A percentile compares a stretch with the other conserved stretches of the same genome.
Conservation (phyloP, 148 eudicot species). For the Rhododendron kiyosumense region DNA sequence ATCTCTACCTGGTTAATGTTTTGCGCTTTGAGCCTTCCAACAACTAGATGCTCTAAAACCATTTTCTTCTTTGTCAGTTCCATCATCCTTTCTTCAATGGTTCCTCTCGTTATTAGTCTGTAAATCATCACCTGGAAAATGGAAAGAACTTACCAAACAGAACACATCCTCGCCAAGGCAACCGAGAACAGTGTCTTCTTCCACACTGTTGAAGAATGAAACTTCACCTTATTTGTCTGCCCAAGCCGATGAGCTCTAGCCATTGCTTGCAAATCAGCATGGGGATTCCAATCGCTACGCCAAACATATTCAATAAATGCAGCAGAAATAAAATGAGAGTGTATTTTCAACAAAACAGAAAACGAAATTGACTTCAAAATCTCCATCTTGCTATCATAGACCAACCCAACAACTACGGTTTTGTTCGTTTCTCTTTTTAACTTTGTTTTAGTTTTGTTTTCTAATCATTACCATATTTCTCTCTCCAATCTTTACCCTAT, state of each 20-base stretch:
- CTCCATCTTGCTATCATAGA: not conserved
- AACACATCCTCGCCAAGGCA: not conserved
- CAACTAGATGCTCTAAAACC: slow-evolving; percentile 98
- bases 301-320: not conserved
- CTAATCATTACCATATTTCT: too few species aligned
- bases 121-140: slow-evolving; percentile 86
- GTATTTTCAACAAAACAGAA: not conserved
- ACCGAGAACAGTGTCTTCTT: not conserved
- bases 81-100: slow-evolving; percentile 99
- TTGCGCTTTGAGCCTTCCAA: slow-evolving; percentile 90
- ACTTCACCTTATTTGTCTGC: slow-evolving; percentile 82
- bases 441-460: too few species aligned
- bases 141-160: not conserved
- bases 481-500: too few species aligned
- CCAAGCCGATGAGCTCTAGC: slow-evolving; percentile 99
- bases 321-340: not conserved
- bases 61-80: slow-evolving; percentile 97
- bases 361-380: not conserved
- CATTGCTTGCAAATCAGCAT: slow-evolving; percentile 99
- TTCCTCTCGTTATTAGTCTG: slow-evolving; percentile 86
- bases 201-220: not conserved
- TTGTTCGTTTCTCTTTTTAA: too few species aligned
- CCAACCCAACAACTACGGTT: not conserved
- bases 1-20: slow-evolving; percentile 81
- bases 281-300: slow-evolving; percentile 98